Percentiles rank a stretch among this genome's conserved stretches.
Conservation (phyloP, 495 filamentous ascomycete genomes). For the Talaromyces stipitatus region DNA sequence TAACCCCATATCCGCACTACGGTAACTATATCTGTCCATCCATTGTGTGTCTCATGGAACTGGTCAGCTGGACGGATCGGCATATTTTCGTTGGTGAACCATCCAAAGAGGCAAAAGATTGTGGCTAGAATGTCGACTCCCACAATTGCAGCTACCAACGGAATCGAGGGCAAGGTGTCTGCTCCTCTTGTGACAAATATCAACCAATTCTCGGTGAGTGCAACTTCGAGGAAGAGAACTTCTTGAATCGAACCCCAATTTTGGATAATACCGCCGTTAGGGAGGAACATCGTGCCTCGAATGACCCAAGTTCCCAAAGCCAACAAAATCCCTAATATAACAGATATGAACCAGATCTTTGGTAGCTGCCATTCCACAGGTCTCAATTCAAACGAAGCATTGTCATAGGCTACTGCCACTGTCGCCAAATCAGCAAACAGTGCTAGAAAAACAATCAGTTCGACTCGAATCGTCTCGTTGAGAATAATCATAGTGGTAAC, state of each 20-base stretch:
- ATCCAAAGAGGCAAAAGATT: constrained; percentile 65
- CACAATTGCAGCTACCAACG: constrained; percentile 58
- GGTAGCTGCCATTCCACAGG: constrained; percentile 72
- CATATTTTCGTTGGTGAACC: constrained; percentile 50
- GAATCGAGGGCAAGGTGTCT: constrained; percentile 59
- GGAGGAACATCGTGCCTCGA: constrained; percentile 57
- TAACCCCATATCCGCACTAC: constrained; percentile 72
- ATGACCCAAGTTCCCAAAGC: constrained; percentile 63
- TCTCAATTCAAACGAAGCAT: constrained; percentile 60
- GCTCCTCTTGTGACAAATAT: constrained; percentile 67
- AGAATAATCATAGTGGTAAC: constrained; percentile 69
- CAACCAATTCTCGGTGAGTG: constrained; percentile 69
- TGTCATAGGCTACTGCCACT: constrained; percentile 66
- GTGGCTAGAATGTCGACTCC: constrained; percentile 60
- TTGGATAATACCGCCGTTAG: constrained; percentile 59
- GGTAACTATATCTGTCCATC: constrained; percentile 67
- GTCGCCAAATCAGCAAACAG: constrained; percentile 69
- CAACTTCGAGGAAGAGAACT: constrained; percentile 63
- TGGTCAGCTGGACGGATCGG: constrained; percentile 27
- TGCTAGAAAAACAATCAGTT: constrained; percentile 65
- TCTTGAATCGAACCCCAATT: constrained; percentile 64
- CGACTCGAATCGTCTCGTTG: constrained; percentile 58
- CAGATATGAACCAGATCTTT: constrained; percentile 69
- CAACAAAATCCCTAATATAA: constrained; percentile 55
- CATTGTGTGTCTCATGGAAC: constrained; percentile 46